Evolutionary conservation across 768 basidiomycete genomes (phyloP).

Genomic region (Artomyces pyxidatus): DNA sequence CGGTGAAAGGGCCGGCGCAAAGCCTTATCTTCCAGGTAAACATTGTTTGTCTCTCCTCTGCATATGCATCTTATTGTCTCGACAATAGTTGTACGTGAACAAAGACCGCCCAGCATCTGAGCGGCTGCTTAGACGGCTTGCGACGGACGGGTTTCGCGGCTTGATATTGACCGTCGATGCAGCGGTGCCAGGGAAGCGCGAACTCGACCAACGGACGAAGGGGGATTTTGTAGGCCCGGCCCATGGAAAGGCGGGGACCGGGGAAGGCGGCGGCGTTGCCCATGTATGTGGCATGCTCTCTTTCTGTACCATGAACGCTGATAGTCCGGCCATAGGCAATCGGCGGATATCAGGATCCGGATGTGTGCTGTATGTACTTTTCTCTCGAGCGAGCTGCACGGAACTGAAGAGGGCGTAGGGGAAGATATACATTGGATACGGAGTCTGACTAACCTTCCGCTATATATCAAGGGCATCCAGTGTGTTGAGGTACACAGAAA

Average conservation of each 20-base stretch:
- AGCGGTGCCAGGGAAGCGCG: slow-evolving; percentile 35
- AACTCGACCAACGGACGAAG: slow-evolving; percentile 26
- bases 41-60: neutral
- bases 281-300: slow-evolving; percentile 16
- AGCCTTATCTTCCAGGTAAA: slow-evolving; percentile 24
- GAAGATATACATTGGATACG: slow-evolving; percentile 31
- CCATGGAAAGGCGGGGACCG: slow-evolving; percentile 10
- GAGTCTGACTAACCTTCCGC: slow-evolving; percentile 31
- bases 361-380: slow-evolving; percentile 24
- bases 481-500: slow-evolving; percentile 39
- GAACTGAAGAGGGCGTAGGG: slow-evolving; percentile 20
- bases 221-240: slow-evolving; percentile 21
- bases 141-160: slow-evolving; percentile 32
- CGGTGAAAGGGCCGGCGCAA: slow-evolving; percentile 21
- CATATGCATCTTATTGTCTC: neutral
- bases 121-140: slow-evolving; percentile 29
- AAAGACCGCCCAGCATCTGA: slow-evolving; percentile 32
- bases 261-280: slow-evolving; percentile 17
- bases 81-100: slow-evolving; percentile 38
- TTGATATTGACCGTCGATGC: slow-evolving; percentile 45
- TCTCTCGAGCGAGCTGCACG: too few species aligned
- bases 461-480: slow-evolving; percentile 40
- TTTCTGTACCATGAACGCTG: too few species aligned
- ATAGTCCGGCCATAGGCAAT: slow-evolving; percentile 18
- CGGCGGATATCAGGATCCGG: slow-evolving; percentile 25